Base-by-base conservation (phyloP, 306 rosid genomes). In the Corylus avellana region DNA sequence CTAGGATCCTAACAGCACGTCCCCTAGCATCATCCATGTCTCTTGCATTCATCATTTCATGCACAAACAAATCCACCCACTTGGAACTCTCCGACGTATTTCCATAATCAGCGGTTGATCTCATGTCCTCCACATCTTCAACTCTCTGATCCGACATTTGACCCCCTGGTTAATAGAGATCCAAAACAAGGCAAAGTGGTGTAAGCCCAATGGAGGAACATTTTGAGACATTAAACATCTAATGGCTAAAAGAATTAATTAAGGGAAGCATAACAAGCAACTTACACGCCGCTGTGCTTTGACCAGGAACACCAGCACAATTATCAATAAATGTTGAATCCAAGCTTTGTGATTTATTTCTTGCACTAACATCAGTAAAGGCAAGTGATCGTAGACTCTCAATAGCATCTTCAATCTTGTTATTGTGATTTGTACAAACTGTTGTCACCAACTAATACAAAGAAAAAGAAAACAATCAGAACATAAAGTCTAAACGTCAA, bases 41-140 rank as follows among this genome's bases (percentile, higher is more conserved):
- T 39, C 68, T 25, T 5, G 88, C 81, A 20, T 70, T 82, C 44
- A 70, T 71, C 88, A 85, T 85, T 67, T 85, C 88, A 8, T 75
- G 68, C 49, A 85, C 88, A 74, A 85, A 85, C 80, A 78, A 62
- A 69, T 85, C 85, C 51, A 85, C 88, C 88, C 88, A 85, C 49
- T 81, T 75, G 2, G 80, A 61, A 5, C 80, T 80, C 46, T 74
- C 57, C 46, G 3, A 73, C 32, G 64, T n/a, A 50, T 78, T 55
- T 46, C 70, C 75, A 74, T 29, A 46, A 39, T 32, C 46, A 18
- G 32, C 7, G 48, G 74, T 39, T 48, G 77, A 44, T 37, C 64
- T 12, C 18, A 42, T 49, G 25, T 53, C 54, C 67, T n/a, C 69
- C 20, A 50, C 76, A 42, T 57, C 82, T 70, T 80, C 85, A 63